Conservation (phyloP, 345 rosid species). For the Hirschfeldia incana region DNA sequence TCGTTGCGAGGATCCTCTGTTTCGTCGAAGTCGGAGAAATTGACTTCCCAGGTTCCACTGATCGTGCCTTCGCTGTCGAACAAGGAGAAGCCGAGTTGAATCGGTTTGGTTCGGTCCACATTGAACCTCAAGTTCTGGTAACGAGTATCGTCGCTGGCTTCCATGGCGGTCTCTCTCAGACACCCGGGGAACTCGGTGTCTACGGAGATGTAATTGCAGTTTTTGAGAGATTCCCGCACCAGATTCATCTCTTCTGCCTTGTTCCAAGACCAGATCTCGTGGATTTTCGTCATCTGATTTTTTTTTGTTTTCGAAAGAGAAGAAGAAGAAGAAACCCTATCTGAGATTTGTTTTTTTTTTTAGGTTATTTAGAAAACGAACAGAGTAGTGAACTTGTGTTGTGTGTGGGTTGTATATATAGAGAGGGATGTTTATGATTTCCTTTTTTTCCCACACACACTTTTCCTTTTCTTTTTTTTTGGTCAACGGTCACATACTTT, state of each 20-base stretch:
- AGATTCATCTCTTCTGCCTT: not conserved
- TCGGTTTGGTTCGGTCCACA: constrained; percentile 5
- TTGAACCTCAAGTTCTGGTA: not conserved
- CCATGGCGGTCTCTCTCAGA: not conserved
- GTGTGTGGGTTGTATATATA: not conserved
- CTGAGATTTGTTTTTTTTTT: not conserved
- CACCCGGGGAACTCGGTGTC: constrained; percentile 29
- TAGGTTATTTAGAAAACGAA: not conserved
- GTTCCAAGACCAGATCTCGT: constrained; percentile 9
- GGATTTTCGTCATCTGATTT: not conserved
- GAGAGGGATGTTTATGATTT: not conserved
- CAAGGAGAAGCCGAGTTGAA: constrained; percentile 9
- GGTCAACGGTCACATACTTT: too few species aligned
- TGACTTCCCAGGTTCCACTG: not conserved
- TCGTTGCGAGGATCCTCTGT: not conserved
- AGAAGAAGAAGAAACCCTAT: not conserved
- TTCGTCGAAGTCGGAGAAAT: constrained; percentile 18
- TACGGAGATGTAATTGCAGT: not conserved
- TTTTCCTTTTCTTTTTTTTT: not conserved
- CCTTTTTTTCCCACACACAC: not conserved
- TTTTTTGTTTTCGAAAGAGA: not conserved
- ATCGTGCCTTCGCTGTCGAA: not conserved
- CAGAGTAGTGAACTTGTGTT: not conserved
- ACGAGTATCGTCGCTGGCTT: not conserved
- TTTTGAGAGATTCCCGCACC: not conserved